These are phyloP conservation scores for Centrapalus pauciflorus DNA, from an alignment of 129 eudicot species.

Conservation along the genomic window DNA sequence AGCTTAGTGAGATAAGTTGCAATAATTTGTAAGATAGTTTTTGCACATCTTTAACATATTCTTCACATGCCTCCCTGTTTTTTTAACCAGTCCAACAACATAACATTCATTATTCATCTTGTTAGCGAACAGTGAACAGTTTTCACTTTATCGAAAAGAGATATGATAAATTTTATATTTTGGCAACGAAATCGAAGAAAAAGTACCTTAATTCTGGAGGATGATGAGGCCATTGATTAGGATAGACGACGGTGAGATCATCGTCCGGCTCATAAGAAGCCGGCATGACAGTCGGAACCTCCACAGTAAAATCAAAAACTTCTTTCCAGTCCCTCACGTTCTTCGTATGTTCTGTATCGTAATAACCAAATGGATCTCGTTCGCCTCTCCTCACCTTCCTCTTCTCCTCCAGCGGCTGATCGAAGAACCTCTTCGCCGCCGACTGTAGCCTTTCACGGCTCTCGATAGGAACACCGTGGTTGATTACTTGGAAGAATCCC, in stretches of 20 bases:
- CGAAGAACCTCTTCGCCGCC: slow-evolving; percentile 35
- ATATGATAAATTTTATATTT: too few relatives aligned
- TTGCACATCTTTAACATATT: slow-evolving; percentile 36
- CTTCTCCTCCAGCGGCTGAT: slow-evolving; percentile 39
- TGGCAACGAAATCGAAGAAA: too few relatives aligned
- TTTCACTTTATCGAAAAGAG: too few relatives aligned
- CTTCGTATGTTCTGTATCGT: slow-evolving; percentile 52
- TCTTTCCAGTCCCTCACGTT: slow-evolving; percentile 73
- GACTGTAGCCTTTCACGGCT: slow-evolving; percentile 7
- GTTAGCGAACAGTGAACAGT: too few relatives aligned
- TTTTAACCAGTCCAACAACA: not conserved
- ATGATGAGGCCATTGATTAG: slow-evolving; percentile 48
- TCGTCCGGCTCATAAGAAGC: slow-evolving; percentile 42
- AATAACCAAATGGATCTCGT: slow-evolving; percentile 33
- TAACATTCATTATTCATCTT: too few relatives aligned
- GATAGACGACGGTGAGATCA: slow-evolving; percentile 10
- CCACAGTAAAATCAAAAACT: slow-evolving; percentile 47
- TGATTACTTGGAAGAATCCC: slow-evolving; percentile 61
- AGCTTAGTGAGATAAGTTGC: slow-evolving; percentile 46
- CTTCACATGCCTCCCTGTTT: slow-evolving; percentile 41
- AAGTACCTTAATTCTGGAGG: slow-evolving; percentile 48
- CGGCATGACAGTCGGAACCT: slow-evolving; percentile 36
- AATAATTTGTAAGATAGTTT: slow-evolving; percentile 36
- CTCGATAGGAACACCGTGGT: slow-evolving; percentile 25
- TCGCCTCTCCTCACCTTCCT: slow-evolving; percentile 44